Evolutionary conservation across 306 rosid species (phyloP).

Genomic region (Casuarina equisetifolia): DNA sequence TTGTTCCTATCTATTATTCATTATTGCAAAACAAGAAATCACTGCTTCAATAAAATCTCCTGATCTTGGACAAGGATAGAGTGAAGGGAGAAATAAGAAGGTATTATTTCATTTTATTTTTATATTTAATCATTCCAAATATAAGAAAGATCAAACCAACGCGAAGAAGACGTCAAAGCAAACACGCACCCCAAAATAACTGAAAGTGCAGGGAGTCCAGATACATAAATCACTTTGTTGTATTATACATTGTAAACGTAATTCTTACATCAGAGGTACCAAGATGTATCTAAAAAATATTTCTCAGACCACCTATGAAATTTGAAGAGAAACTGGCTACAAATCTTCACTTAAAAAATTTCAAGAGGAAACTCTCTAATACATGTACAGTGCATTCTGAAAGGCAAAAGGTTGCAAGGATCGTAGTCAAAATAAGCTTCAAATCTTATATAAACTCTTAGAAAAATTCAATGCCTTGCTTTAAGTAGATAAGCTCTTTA

Average conservation of each 20-base stretch:
- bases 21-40: not conserved
- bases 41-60: not conserved
- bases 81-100: not conserved
- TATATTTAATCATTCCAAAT: not conserved
- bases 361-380: not conserved
- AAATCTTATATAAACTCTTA: not conserved
- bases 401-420: constrained; percentile 12
- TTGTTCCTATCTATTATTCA: not conserved
- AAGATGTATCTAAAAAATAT: not conserved
- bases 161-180: not conserved
- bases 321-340: not conserved
- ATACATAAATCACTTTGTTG: not conserved
- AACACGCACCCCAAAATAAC: not conserved
- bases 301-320: not conserved
- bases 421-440: constrained; percentile 5
- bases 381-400: not conserved
- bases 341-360: not conserved
- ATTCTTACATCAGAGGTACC: not conserved
- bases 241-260: not conserved
- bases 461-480: not conserved
- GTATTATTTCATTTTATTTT: too few relatives aligned
- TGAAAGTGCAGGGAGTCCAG: not conserved
- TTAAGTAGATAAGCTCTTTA: not conserved
- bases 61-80: not conserved
- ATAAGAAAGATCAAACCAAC: not conserved